phyloP scores from a whole-genome alignment of 345 rosid species.

The Eucalyptus sp. region DNA sequence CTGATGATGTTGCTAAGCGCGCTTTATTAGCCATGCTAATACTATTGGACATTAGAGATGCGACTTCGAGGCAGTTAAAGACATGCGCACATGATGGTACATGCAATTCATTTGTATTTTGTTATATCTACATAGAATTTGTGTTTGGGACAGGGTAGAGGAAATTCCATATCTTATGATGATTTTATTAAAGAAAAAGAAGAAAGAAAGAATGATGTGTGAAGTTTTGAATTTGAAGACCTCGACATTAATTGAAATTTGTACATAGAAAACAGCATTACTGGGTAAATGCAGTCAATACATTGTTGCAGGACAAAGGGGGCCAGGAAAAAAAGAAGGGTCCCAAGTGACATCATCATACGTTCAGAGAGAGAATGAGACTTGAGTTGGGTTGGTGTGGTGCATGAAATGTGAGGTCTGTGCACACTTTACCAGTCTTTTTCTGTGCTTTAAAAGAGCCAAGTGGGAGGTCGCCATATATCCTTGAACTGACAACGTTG shows the following conservation, averaged over 20 bases:
- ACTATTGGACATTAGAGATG: not conserved
- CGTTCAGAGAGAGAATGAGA: not conserved
- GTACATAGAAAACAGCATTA: not conserved
- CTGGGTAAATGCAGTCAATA: not conserved
- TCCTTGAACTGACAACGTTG: not conserved
- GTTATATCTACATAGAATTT: not conserved
- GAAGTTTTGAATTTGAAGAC: not conserved
- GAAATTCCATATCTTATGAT: not conserved
- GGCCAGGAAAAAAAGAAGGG: not conserved
- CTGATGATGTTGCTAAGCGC: not conserved
- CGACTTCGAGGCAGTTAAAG: not conserved
- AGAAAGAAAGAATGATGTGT: not conserved
- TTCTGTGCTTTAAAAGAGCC: not conserved
- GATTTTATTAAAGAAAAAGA: not conserved
- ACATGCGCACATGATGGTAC: rapidly evolving
- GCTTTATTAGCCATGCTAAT: not conserved
- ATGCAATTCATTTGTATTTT: not conserved
- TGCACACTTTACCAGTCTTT: not conserved
- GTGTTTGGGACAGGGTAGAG: not conserved
- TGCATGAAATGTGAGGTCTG: not conserved
- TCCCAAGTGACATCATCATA: not conserved
- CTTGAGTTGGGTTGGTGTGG: not conserved
- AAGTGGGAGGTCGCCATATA: not conserved
- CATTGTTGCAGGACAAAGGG: not conserved
- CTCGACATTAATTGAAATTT: not conserved